Percentiles rank a stretch among this genome's conserved stretches.
Conservation (phyloP, 2,329 filamentous ascomycete genomes). For the Diaporthe capsici region DNA sequence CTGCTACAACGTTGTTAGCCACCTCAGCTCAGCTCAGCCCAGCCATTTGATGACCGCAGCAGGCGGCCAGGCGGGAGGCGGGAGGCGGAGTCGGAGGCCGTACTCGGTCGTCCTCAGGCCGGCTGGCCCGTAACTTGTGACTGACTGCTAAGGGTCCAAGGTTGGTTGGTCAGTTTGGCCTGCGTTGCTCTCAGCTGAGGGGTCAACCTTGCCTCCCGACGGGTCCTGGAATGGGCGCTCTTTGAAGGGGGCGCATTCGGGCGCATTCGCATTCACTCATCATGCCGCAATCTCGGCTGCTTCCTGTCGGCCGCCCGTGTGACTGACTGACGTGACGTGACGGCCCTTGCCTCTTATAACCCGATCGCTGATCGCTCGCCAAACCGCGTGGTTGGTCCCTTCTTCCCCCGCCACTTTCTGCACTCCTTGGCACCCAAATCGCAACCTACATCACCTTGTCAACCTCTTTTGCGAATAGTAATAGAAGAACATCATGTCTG, state of each 20-base stretch:
- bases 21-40: conserved; percentile 1
- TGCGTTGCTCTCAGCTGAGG: conserved; percentile 3
- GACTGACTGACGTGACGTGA: conserved; percentile 7
- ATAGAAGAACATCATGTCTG: conserved; percentile 42
- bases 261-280: conserved; percentile 21
- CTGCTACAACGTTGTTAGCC: neutral
- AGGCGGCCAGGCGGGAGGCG: neutral
- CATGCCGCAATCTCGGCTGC: conserved; percentile 32
- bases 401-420: neutral
- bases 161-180: neutral
- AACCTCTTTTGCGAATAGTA: neutral
- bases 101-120: neutral
- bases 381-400: neutral
- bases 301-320: conserved; percentile 25
- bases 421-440: conserved; percentile 7
- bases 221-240: conserved; percentile 16
- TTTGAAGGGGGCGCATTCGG: conserved; percentile 28
- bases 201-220: conserved; percentile 19
- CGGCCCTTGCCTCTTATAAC: conserved; percentile 1
- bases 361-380: conserved; percentile 7
- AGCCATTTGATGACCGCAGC: conserved; percentile 23
- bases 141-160: conserved; percentile 1
- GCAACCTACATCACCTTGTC: neutral
- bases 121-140: neutral
- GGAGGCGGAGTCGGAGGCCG: conserved; percentile 19